Conservation (phyloP, 176 grass and related monocot species). For the Pontederia paniculata region DNA sequence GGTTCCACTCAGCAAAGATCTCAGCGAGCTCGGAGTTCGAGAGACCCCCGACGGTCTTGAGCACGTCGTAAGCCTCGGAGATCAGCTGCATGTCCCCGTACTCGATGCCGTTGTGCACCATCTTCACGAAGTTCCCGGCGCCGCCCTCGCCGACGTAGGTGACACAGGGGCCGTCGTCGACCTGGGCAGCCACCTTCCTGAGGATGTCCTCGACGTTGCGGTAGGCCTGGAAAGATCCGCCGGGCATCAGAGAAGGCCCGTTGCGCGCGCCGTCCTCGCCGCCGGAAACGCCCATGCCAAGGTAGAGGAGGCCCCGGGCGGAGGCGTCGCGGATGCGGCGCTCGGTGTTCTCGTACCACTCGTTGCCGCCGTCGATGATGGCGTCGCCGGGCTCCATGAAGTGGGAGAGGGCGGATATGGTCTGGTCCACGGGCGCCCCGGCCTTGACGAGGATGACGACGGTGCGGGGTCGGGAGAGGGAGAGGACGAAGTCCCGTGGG, state of each 20-base stretch:
- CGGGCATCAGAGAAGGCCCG: constrained; percentile 82
- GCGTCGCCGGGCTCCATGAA: constrained; percentile 70
- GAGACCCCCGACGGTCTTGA: constrained; percentile 40
- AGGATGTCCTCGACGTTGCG: constrained; percentile 64
- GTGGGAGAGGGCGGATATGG: constrained; percentile 45
- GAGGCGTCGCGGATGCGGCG: constrained; percentile 44
- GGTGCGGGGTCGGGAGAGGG: constrained; percentile 50
- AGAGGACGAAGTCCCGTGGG: constrained; percentile 63
- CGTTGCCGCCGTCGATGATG: constrained; percentile 80
- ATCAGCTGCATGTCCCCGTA: constrained; percentile 87
- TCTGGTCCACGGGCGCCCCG: constrained; percentile 61
- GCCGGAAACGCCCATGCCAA: constrained; percentile 86
- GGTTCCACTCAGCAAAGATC: constrained; percentile 70
- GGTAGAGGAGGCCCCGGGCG: constrained; percentile 52
- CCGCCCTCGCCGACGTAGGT: constrained; percentile 68
- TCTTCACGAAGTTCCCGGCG: constrained; percentile 83
- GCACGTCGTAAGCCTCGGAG: constrained; percentile 66
- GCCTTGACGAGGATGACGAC: constrained; percentile 79
- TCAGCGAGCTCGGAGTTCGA: constrained; percentile 46
- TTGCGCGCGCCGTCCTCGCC: constrained; percentile 71
- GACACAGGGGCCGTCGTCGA: constrained; percentile 72
- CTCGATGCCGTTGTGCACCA: constrained; percentile 93
- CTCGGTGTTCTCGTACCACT: constrained; percentile 92
- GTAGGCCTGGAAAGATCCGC: constrained; percentile 57
- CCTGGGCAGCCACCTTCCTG: constrained; percentile 48